These are phyloP conservation scores for Cerrena zonata DNA, from an alignment of 1,284 basidiomycete genomes.

Conservation along the genomic window DNA sequence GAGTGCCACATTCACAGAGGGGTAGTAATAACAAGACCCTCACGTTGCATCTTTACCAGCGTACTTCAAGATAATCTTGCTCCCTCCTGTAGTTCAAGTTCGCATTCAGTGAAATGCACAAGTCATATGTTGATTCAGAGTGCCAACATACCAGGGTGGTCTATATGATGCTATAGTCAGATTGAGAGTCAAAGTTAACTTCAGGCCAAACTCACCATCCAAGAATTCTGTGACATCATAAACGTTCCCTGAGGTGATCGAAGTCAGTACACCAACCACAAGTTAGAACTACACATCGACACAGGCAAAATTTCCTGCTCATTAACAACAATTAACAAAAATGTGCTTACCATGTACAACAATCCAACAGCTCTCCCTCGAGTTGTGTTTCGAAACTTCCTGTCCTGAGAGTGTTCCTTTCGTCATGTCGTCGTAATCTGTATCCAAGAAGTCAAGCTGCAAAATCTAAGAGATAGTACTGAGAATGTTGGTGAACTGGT, in stretches of 20 bases:
- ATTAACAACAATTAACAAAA: no score
- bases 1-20: neutral
- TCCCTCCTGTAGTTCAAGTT: constrained; percentile 52
- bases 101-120: no score
- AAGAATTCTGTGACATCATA: constrained; percentile 69
- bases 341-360: no score
- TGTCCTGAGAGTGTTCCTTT: constrained; percentile 3
- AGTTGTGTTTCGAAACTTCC: constrained; percentile 23
- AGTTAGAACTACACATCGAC: no score
- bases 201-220: constrained; percentile 33
- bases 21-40: constrained; percentile 16
- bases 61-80: constrained; percentile 60
- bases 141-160: neutral
- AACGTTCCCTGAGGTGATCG: no score
- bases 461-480: no score
- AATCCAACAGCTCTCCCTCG: constrained; percentile 67
- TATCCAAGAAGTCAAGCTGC: no score
- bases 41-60: constrained; percentile 73
- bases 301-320: no score
- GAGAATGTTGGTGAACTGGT: neutral
- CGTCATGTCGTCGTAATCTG: no score
- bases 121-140: no score
- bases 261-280: no score
- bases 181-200: constrained; percentile 1
- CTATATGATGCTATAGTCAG: neutral